A percentile compares a stretch with the other conserved stretches of the same genome.
These are phyloP conservation scores for Cystofilobasidium macerans DNA, from an alignment of 768 basidiomycete species.

Conservation along the genomic window DNA sequence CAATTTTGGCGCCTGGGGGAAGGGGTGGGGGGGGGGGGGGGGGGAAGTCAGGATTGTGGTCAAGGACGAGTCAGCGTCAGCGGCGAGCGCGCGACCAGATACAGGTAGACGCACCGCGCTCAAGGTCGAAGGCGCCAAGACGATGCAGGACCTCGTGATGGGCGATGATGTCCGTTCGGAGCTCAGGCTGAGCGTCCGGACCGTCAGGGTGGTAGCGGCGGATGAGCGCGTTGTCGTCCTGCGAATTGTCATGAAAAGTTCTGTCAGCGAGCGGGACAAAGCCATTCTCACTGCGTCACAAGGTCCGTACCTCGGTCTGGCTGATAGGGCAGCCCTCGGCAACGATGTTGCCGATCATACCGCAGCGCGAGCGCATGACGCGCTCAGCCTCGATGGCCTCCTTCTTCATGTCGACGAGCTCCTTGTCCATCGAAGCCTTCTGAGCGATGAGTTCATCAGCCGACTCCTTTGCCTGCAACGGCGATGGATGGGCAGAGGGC, in stretches of 20 bases:
- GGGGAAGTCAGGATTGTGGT: too few species aligned
- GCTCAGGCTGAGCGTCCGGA: conserved; percentile 42
- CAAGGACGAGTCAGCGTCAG: not conserved
- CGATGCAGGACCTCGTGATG: conserved; percentile 93
- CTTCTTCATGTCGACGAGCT: conserved; percentile 63
- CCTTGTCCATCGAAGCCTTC: conserved; percentile 75
- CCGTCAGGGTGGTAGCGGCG: conserved; percentile 79
- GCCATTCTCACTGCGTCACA: not conserved
- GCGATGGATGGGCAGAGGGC: not conserved
- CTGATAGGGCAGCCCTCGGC: conserved; percentile 76
- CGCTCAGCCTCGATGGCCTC: conserved; percentile 65
- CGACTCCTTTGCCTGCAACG: conserved; percentile 67
- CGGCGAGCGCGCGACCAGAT: not conserved
- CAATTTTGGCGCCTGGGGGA: conserved; percentile 75
- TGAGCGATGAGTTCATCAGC: conserved; percentile 74
- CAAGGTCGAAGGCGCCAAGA: conserved; percentile 91
- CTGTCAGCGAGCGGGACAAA: not conserved
- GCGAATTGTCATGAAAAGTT: not conserved
- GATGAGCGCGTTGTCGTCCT: conserved; percentile 83
- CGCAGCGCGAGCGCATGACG: conserved; percentile 50
- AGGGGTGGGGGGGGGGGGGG: too few species aligned
- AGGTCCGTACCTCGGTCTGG: conserved; percentile 61
- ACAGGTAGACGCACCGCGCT: conserved; percentile 55
- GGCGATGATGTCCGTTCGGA: conserved; percentile 69
- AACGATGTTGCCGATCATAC: conserved; percentile 82